Conservation (phyloP, 345 rosid species). For the Physaria fendleri region DNA sequence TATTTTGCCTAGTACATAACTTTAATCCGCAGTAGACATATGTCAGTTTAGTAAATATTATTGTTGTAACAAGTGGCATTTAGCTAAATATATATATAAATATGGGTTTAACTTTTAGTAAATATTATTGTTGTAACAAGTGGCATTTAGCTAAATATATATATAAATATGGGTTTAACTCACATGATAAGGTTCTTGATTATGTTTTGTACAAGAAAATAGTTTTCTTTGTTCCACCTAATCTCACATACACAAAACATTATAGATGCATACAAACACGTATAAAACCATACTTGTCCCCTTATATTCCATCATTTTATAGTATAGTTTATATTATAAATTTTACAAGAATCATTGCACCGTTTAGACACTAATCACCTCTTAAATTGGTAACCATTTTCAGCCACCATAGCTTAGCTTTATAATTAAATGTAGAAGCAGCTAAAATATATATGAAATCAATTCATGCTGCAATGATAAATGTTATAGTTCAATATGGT, state of each 20-base stretch:
- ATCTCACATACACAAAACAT: slow-evolving; percentile 12
- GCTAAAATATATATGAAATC: too few relatives aligned
- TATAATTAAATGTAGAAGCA: too few relatives aligned
- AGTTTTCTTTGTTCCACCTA: slow-evolving; percentile 14
- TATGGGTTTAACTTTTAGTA: neutral
- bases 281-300: slow-evolving; percentile 4
- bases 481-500: too few relatives aligned
- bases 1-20: neutral
- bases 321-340: neutral
- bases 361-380: neutral
- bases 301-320: neutral
- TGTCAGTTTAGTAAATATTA: neutral
- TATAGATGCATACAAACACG: slow-evolving; percentile 14
- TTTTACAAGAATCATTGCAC: neutral
- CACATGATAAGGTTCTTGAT: slow-evolving; percentile 15
- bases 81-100: neutral
- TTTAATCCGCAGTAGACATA: neutral
- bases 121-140: neutral
- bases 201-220: slow-evolving; percentile 7
- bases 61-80: neutral
- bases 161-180: neutral
- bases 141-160: neutral
- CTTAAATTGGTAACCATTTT: neutral
- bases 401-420: neutral
- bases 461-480: too few relatives aligned